Evolutionary conservation across 768 basidiomycete species (phyloP).

Genomic region (Lactifluus hygrophoroides): DNA sequence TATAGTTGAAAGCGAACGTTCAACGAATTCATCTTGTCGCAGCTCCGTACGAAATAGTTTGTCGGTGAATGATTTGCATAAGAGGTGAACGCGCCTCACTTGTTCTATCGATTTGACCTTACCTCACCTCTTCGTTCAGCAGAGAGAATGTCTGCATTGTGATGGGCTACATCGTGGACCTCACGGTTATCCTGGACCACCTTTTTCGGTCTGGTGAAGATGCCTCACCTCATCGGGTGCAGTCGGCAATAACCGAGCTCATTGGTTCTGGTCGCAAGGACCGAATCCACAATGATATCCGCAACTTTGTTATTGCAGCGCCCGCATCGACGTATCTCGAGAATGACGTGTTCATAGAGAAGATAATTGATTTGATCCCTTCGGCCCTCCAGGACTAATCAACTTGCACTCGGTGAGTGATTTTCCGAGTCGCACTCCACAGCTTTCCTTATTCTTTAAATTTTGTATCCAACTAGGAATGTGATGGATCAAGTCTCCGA

Average conservation of each 20-base stretch:
- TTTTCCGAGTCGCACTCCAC: too few species aligned
- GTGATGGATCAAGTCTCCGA: too few species aligned
- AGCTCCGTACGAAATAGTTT: too few species aligned
- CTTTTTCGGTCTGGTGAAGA: neutral
- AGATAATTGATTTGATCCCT: neutral
- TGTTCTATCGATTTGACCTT: neutral
- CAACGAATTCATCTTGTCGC: too few species aligned
- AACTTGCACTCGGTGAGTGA: too few species aligned
- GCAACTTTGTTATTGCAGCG: too few species aligned
- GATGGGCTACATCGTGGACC: slow-evolving; percentile 5
- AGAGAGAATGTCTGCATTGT: neutral
- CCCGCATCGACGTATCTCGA: too few species aligned
- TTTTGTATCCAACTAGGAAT: too few species aligned
- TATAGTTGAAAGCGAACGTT: neutral
- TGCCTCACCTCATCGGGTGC: neutral
- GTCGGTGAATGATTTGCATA: neutral
- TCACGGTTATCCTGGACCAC: neutral
- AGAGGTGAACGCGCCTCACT: neutral
- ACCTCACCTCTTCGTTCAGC: neutral
- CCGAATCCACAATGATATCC: too few species aligned
- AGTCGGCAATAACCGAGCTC: too few species aligned
- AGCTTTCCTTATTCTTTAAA: too few species aligned
- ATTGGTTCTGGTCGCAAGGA: too few species aligned
- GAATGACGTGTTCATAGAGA: neutral
- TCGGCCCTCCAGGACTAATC: neutral